phyloP scores from a whole-genome alignment of 2,329 filamentous ascomycete genomes.

The Cladosporium sp. region DNA sequence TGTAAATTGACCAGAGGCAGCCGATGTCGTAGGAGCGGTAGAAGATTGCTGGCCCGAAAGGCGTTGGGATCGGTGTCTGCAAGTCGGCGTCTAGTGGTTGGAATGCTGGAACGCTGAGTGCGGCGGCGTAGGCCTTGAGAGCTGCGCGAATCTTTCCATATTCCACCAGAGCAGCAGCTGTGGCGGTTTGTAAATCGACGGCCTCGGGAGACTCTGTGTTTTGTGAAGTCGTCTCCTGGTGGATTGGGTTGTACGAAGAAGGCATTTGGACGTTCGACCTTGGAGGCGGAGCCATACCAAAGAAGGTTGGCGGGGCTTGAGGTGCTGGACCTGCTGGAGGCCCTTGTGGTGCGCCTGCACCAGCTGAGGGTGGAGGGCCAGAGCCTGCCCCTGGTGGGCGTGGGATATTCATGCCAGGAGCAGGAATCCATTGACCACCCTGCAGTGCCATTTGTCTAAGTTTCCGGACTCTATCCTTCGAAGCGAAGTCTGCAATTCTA shows the following conservation, averaged over 20 bases:
- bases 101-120: conserved; percentile 70
- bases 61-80: conserved; percentile 61
- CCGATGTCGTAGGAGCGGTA: conserved; percentile 88
- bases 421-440: conserved; percentile 58
- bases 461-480: conserved; percentile 77
- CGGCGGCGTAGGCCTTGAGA: conserved; percentile 65
- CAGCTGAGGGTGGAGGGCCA: conserved; percentile 16
- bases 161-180: conserved; percentile 70
- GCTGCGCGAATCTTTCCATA: conserved; percentile 74
- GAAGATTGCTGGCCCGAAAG: conserved; percentile 78
- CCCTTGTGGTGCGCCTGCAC: background rate
- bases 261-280: conserved; percentile 44
- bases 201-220: conserved; percentile 1
- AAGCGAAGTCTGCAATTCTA: conserved; percentile 74
- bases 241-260: conserved; percentile 38
- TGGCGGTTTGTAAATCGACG: conserved; percentile 62
- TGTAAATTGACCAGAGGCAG: conserved; percentile 82
- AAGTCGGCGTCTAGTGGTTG: conserved; percentile 71
- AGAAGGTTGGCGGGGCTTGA: conserved; percentile 50
- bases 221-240: conserved; percentile 27
- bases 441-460: conserved; percentile 63
- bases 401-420: conserved; percentile 48
- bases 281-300: conserved; percentile 50
- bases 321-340: conserved; percentile 17
- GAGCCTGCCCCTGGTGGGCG: conserved; percentile 36